Evolutionary conservation across 257 asterid genomes (phyloP).

Genomic region (Nyctanthes arbortristis): DNA sequence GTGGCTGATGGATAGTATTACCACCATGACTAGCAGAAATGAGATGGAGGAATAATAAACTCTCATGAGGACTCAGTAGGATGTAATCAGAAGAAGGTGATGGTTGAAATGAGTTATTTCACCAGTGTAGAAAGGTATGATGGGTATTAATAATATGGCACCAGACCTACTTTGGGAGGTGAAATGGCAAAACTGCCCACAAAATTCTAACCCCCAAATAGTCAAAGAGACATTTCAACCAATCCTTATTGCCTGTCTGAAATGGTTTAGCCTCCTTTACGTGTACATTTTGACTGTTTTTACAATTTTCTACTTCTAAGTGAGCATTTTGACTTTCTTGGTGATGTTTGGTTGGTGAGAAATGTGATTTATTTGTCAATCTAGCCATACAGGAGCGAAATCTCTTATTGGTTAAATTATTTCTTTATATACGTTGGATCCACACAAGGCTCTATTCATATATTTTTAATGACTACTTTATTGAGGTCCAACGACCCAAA

Average conservation of each 20-base stretch:
- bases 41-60: slow-evolving; percentile 23
- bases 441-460: no score
- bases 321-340: neutral
- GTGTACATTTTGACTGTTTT: neutral
- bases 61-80: slow-evolving; percentile 33
- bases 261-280: neutral
- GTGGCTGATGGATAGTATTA: slow-evolving; percentile 28
- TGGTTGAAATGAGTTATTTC: slow-evolving; percentile 21
- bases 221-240: slow-evolving; percentile 3
- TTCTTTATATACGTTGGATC: no score
- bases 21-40: slow-evolving; percentile 21
- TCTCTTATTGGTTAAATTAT: neutral
- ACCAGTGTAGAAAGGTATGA: slow-evolving; percentile 27
- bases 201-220: neutral
- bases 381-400: neutral
- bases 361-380: neutral
- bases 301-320: neutral
- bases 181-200: slow-evolving; percentile 37
- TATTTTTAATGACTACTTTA: no score
- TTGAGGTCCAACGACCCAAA: no score
- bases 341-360: neutral
- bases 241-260: slow-evolving; percentile 23
- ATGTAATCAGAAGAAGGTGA: neutral
- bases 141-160: slow-evolving; percentile 31
- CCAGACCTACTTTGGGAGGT: slow-evolving; percentile 5